A percentile compares a stretch with the other conserved stretches of the same genome.
Conservation (phyloP, 2,329 filamentous ascomycete genomes). For the Xylariaceae sp. region DNA sequence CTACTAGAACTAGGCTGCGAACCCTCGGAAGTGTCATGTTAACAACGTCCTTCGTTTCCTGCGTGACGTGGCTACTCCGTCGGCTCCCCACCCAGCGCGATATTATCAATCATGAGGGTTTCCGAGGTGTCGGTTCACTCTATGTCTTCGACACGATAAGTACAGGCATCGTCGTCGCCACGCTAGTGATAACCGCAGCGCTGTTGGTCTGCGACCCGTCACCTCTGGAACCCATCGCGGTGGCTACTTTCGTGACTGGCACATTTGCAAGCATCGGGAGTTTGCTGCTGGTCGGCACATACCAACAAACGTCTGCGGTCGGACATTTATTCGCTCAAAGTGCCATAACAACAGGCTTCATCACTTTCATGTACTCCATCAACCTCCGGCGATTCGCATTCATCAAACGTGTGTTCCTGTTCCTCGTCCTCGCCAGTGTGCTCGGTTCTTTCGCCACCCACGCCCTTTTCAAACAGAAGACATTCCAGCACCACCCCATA, state of each 20-base stretch:
- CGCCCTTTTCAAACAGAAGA: conserved; percentile 30
- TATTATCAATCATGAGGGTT: conserved; percentile 23
- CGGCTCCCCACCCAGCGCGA: conserved; percentile 28
- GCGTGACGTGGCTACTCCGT: conserved; percentile 34
- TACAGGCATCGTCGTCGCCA: conserved; percentile 44
- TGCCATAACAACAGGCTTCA: conserved; percentile 39
- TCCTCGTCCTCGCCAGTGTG: conserved; percentile 36
- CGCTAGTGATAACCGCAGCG: conserved; percentile 41
- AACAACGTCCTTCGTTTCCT: conserved; percentile 37
- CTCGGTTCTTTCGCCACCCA: conserved; percentile 37
- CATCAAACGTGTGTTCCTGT: conserved; percentile 38
- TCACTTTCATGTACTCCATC: conserved; percentile 41
- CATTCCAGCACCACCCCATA: conserved; percentile 41
- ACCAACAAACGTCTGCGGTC: conserved; percentile 39
- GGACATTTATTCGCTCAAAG: conserved; percentile 37
- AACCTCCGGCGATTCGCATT: conserved; percentile 42
- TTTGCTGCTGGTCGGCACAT: conserved; percentile 39
- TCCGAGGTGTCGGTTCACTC: conserved; percentile 39
- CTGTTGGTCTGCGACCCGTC: conserved; percentile 47
- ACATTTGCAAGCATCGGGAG: conserved; percentile 34
- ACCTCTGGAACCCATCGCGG: conserved; percentile 39
- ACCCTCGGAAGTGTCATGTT: conserved; percentile 42
- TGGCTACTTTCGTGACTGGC: conserved; percentile 43
- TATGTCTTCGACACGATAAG: conserved; percentile 47
- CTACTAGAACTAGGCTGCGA: conserved; percentile 43